phyloP scores from a whole-genome alignment of 805 yeast genomes.

The Candida easanensis region DNA sequence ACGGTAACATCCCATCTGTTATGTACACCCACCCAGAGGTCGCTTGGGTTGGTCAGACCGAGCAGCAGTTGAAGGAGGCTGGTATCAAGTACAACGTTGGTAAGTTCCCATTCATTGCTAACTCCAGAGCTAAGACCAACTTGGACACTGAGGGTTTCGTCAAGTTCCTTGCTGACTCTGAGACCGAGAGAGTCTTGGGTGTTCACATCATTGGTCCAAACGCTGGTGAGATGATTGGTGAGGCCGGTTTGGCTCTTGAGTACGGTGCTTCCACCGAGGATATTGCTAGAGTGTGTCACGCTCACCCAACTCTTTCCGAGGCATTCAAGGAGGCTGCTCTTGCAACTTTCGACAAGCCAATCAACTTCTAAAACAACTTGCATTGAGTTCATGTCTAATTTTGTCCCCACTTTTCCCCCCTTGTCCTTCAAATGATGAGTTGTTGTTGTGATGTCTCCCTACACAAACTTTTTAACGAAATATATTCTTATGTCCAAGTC shows the following conservation, averaged over 20 bases:
- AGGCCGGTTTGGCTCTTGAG: conserved; percentile 95
- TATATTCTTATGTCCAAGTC: not conserved
- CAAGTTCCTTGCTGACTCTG: conserved; percentile 92
- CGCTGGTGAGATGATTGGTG: conserved; percentile 99
- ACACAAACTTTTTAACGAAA: not conserved
- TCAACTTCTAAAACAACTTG: conserved; percentile 58
- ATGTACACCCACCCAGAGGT: conserved; percentile 99
- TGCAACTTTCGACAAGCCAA: conserved; percentile 87
- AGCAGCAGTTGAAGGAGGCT: conserved; percentile 88
- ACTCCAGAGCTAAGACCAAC: conserved; percentile 99
- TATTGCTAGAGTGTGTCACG: conserved; percentile 95
- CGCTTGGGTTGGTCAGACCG: conserved; percentile 98
- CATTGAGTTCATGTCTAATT: not conserved
- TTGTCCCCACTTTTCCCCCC: not conserved
- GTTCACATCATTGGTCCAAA: conserved; percentile 96
- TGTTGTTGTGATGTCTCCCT: not conserved
- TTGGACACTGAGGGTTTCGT: conserved; percentile 96
- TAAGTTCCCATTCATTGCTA: conserved; percentile 98
- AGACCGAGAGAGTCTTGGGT: conserved; percentile 94
- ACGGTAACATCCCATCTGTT: conserved; percentile 95
- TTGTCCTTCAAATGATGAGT: too few species aligned
- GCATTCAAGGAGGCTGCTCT: conserved; percentile 98
- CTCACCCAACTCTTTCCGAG: conserved; percentile 97
- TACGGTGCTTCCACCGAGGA: conserved; percentile 99
- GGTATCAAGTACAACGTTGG: conserved; percentile 92